These are phyloP conservation scores for Cladophialophora chaetospira DNA, from an alignment of 2,329 filamentous ascomycete genomes.

Conservation along the genomic window DNA sequence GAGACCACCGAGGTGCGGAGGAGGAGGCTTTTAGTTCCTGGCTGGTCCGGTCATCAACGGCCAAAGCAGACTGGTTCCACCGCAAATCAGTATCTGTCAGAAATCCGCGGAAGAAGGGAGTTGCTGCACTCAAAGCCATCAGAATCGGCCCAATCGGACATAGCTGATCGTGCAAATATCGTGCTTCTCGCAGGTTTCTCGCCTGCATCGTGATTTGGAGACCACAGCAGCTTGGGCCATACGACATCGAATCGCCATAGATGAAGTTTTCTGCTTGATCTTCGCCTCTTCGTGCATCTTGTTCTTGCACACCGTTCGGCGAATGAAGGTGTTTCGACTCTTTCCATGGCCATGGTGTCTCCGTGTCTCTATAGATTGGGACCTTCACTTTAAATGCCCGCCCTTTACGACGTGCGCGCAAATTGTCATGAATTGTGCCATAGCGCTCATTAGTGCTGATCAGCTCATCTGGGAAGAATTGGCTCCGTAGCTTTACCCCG, in stretches of 20 bases:
- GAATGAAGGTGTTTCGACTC: conserved; percentile 59
- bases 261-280: conserved; percentile 88
- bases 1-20: conserved; percentile 85
- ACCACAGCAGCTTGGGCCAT: conserved; percentile 97
- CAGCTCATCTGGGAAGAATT: conserved; percentile 83
- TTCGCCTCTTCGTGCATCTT: conserved; percentile 62
- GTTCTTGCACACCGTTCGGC: not conserved
- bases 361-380: conserved; percentile 83
- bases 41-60: conserved; percentile 87
- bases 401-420: conserved; percentile 78
- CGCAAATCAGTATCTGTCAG: conserved; percentile 91
- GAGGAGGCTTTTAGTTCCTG: conserved; percentile 77
- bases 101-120: conserved; percentile 95
- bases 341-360: conserved; percentile 82
- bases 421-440: conserved; percentile 89
- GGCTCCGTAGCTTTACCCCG: conserved; percentile 76
- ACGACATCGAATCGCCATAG: conserved; percentile 99
- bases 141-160: conserved; percentile 90
- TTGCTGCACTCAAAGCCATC: conserved; percentile 87
- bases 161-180: conserved; percentile 90
- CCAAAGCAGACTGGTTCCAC: conserved; percentile 92
- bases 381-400: conserved; percentile 93
- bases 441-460: conserved; percentile 94
- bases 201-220: conserved; percentile 97
- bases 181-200: conserved; percentile 91